Evolutionary conservation across 148 eudicot species (phyloP).

Genomic region (Fagopyrum homotropicum): DNA sequence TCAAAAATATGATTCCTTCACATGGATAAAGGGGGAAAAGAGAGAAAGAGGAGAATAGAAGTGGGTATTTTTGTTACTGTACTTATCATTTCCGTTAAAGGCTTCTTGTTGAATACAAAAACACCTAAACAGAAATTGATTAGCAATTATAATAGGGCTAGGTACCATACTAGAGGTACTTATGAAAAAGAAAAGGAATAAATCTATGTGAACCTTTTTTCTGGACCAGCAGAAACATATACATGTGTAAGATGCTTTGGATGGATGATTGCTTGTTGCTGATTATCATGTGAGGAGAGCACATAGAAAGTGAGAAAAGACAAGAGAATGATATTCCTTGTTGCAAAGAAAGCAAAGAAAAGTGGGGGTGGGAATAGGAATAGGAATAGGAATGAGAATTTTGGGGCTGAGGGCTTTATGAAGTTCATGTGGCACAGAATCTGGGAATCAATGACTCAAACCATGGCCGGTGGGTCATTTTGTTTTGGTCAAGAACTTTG

Average conservation of each 20-base stretch:
- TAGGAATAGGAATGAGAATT: background rate
- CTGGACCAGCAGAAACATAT: background rate
- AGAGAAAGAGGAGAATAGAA: background rate
- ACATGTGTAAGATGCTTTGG: slow-evolving; percentile 15
- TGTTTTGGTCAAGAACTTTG: background rate
- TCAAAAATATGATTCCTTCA: slow-evolving; percentile 5
- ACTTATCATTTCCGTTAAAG: slow-evolving; percentile 11
- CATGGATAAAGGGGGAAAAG: background rate
- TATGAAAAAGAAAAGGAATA: slow-evolving; percentile 1
- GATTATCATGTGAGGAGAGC: slow-evolving; percentile 1
- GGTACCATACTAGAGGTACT: slow-evolving; percentile 4
- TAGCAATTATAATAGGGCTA: slow-evolving; percentile 3
- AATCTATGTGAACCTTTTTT: background rate
- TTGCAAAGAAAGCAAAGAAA: background rate
- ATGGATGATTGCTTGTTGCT: background rate
- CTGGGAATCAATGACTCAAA: slow-evolving; percentile 11
- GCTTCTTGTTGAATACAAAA: slow-evolving; percentile 13
- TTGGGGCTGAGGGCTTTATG: background rate
- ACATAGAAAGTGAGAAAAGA: slow-evolving; percentile 11
- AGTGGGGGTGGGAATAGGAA: slow-evolving; percentile 1
- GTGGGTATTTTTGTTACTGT: background rate
- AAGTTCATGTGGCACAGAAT: background rate
- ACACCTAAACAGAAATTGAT: background rate
- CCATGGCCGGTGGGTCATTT: slow-evolving; percentile 5
- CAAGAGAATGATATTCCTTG: slow-evolving; percentile 15